These are phyloP conservation scores for Cercospora canescens DNA, from an alignment of 2,329 filamentous ascomycete genomes.

Conservation along the genomic window DNA sequence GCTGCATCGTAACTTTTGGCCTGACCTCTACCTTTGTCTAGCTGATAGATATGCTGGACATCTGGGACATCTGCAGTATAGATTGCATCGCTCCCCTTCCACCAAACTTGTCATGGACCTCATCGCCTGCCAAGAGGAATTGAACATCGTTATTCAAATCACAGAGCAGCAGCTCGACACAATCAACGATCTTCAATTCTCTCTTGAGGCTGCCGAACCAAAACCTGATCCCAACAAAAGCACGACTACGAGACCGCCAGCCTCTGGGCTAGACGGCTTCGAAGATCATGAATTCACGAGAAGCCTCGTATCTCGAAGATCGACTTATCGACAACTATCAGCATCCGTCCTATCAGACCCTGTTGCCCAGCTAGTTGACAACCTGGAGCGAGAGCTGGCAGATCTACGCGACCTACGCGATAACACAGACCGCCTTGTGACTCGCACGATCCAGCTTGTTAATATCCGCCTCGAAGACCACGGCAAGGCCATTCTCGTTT, in stretches of 20 bases:
- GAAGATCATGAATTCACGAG: conserved; percentile 10
- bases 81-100: conserved; percentile 43
- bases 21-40: conserved; percentile 43
- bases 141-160: conserved; percentile 48
- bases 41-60: conserved; percentile 46
- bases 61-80: conserved; percentile 45
- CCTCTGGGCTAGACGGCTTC: not conserved
- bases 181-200: conserved; percentile 34
- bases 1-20: conserved; percentile 47
- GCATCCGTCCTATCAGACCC: conserved; percentile 40
- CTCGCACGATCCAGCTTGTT: conserved; percentile 46
- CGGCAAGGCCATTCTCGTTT: conserved; percentile 46
- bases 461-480: conserved; percentile 49
- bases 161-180: conserved; percentile 45
- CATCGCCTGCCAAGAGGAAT: conserved; percentile 46
- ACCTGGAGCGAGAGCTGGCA: conserved; percentile 42
- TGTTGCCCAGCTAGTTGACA: conserved; percentile 41
- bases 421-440: conserved; percentile 46
- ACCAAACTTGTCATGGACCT: conserved; percentile 48
- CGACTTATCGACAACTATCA: conserved; percentile 42
- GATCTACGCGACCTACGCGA: conserved; percentile 44
- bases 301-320: conserved; percentile 28
- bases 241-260: not conserved
- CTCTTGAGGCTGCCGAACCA: not conserved
- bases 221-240: not conserved